Percentiles rank a stretch among this genome's conserved stretches.
Evolutionary conservation across 2,329 filamentous ascomycete species (phyloP).

Genomic region (Bipolaris zeicola): DNA sequence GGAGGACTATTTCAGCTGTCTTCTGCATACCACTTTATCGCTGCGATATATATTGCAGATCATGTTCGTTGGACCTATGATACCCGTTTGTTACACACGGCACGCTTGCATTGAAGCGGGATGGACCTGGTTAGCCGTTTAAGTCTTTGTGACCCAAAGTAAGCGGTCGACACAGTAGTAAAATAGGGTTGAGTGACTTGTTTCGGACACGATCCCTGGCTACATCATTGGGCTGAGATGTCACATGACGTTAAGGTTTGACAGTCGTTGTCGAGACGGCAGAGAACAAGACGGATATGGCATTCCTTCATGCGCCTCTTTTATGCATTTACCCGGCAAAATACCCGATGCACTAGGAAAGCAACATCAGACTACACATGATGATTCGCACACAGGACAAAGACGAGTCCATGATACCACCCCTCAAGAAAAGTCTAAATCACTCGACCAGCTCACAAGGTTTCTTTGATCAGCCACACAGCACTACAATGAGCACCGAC

Average conservation of each 20-base stretch:
- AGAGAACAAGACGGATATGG: background rate
- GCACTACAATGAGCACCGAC: conserved; percentile 1
- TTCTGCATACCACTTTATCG: background rate
- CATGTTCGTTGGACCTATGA: background rate
- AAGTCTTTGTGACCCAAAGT: background rate
- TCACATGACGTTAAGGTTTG: background rate
- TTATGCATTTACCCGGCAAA: background rate
- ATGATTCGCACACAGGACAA: background rate
- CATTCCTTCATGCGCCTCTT: background rate
- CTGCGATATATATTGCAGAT: background rate
- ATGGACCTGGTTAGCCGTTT: background rate
- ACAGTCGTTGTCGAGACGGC: background rate
- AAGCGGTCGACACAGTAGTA: background rate
- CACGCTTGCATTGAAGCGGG: background rate
- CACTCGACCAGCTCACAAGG: background rate
- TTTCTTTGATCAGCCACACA: background rate
- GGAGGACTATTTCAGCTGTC: background rate
- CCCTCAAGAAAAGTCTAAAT: background rate
- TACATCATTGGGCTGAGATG: background rate
- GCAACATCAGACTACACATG: background rate
- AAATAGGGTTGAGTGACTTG: background rate
- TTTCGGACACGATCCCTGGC: background rate
- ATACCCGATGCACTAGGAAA: background rate
- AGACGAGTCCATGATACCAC: background rate
- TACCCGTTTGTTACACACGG: background rate